These are phyloP conservation scores for Anethum foeniculum DNA, from an alignment of 140 eudicot species.

Conservation along the genomic window DNA sequence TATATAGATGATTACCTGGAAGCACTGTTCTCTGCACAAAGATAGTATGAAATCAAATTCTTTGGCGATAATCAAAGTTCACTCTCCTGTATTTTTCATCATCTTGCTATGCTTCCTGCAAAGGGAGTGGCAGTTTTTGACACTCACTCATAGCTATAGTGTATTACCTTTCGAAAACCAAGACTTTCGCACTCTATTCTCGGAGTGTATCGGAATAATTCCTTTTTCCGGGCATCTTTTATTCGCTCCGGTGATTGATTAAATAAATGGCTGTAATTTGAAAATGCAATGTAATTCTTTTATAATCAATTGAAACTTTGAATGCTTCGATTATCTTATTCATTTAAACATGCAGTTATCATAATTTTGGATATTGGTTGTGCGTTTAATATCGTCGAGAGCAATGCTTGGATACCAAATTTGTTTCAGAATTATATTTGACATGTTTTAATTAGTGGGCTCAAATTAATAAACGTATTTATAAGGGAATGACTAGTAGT, in stretches of 20 bases:
- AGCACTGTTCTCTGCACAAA: constrained; percentile 53
- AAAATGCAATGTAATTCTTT: not conserved
- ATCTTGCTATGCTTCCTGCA: not conserved
- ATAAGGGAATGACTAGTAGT: too few relatives aligned
- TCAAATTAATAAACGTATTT: too few relatives aligned
- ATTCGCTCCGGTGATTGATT: constrained; percentile 14
- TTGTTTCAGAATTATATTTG: too few relatives aligned
- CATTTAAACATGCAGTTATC: not conserved
- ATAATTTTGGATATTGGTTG: too few relatives aligned
- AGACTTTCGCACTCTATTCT: not conserved
- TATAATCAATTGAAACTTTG: not conserved
- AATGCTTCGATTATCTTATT: not conserved
- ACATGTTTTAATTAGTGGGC: too few relatives aligned
- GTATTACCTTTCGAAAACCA: not conserved
- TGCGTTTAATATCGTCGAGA: too few relatives aligned
- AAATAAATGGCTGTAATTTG: constrained; percentile 2
- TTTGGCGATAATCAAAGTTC: not conserved
- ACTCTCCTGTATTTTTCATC: not conserved
- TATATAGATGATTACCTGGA: constrained; percentile 90
- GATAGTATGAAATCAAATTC: constrained; percentile 9
- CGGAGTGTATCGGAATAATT: not conserved
- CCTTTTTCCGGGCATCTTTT: constrained; percentile 13
- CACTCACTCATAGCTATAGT: constrained; percentile 1
- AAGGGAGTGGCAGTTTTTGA: constrained; percentile 12
- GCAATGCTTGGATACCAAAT: too few relatives aligned